Base-by-base conservation (phyloP, 2,329 filamentous ascomycete species). In the Seiridium unicorne region DNA sequence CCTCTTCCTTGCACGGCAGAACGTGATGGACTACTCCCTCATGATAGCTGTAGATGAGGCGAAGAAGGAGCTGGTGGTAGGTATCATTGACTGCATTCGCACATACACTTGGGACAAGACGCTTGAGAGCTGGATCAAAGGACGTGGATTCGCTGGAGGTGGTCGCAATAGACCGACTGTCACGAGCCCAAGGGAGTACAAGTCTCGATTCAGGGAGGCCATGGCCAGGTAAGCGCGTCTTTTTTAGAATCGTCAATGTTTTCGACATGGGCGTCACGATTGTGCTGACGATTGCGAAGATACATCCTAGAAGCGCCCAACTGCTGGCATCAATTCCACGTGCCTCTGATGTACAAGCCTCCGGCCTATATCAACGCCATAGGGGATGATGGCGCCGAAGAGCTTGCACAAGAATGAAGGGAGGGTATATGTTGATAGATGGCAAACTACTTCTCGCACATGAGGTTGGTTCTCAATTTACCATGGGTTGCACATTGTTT, bases 101-200 rank as follows among this genome's bases (percentile, higher is more conserved):
- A 99, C 95, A 0, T 99, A 98, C 73, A 99, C 95, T 0, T 99
- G 95, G 93, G 95, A 99, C 79, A 99, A 99, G 82, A 97, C 97
- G 73, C 85, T 99, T n/a, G 95, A 99, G 78, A 95, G 90, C 58
- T 99, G 95, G 95, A 97, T 99, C 83, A 99, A 99, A 76, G 93
- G 98, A 71, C 90, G 94, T 44, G 95, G 91, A 0, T 92, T 93
- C 69, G 90, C 86, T 0, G 87, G 88, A 5, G 87, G 89, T 60
- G 88, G 89, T 36, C 87, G 90, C 60, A 91, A 96, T 69, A 85
- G 92, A 63, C 96, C 96, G 7, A 99, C 95, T 0, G 95, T 99
- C 55, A 99, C 95, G 9, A 96, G 91, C 75, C 96, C 95, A 2
- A 96, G 95, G 77, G 95, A 99, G 77, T 99, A 99, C 74, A 96